A percentile compares a stretch with the other conserved stretches of the same genome.
phyloP scores from a whole-genome alignment of 306 rosid species.

The Corylus avellana region DNA sequence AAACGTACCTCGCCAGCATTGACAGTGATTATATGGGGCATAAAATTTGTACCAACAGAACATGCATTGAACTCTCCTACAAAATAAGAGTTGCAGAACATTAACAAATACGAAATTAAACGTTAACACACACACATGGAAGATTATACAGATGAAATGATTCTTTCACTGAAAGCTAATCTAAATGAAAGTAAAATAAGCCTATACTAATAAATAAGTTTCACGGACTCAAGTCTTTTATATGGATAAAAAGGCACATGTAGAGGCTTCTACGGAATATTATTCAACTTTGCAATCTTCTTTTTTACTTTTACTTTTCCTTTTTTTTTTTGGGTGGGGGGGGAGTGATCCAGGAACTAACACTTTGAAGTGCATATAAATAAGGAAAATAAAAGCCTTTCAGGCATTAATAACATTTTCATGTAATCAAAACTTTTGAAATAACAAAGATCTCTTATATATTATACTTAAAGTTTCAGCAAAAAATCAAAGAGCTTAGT shows the following conservation, averaged over 20 bases:
- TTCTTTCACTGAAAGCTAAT: background rate
- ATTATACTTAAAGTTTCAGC: too few relatives aligned
- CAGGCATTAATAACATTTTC: too few relatives aligned
- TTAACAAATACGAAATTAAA: constrained; percentile 13
- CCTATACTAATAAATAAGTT: background rate
- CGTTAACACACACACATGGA: background rate
- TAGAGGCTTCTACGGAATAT: background rate
- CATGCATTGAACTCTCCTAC: constrained; percentile 59
- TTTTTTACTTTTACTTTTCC: too few relatives aligned
- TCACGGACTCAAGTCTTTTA: background rate
- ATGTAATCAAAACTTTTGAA: too few relatives aligned
- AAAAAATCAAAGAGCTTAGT: too few relatives aligned
- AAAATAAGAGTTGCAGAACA: constrained; percentile 22
- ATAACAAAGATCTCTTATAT: too few relatives aligned
- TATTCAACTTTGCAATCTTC: background rate
- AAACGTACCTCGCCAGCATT: constrained; percentile 80
- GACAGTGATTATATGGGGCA: constrained; percentile 79
- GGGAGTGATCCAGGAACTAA: background rate
- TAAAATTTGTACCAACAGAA: constrained; percentile 60
- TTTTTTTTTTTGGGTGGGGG: background rate
- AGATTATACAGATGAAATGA: background rate
- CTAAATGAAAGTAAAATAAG: background rate
- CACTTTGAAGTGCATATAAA: background rate
- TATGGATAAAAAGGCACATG: background rate
- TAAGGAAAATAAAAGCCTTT: background rate